These are phyloP conservation scores for Fusarium nodosum DNA, from an alignment of 2,329 filamentous ascomycete species.

Conservation along the genomic window DNA sequence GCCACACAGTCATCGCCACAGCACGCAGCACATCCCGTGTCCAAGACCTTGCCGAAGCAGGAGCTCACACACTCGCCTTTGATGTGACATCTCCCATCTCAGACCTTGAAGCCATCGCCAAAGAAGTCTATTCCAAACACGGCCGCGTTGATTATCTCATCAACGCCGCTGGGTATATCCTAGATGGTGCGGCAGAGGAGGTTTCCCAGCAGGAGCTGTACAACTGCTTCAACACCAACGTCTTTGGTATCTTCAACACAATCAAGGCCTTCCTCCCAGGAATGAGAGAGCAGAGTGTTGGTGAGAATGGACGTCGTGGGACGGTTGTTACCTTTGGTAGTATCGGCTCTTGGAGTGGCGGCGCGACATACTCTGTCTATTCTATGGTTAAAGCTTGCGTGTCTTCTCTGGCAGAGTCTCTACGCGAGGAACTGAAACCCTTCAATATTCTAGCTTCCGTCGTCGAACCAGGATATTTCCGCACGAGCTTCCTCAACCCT, in stretches of 20 bases:
- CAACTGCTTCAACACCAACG: constrained; percentile 64
- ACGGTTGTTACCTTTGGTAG: constrained; percentile 63
- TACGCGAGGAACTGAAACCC: constrained; percentile 59
- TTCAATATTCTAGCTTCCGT: constrained; percentile 60
- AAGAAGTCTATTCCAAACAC: constrained; percentile 51
- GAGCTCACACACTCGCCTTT: constrained; percentile 60
- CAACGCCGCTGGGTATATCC: constrained; percentile 62
- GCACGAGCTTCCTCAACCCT: constrained; percentile 62
- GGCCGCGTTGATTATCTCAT: constrained; percentile 63
- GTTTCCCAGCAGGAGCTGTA: constrained; percentile 55
- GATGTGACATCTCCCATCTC: constrained; percentile 61
- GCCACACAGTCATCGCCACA: constrained; percentile 66
- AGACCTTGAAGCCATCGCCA: constrained; percentile 55
- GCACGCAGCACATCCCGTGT: constrained; percentile 59
- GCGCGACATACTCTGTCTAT: constrained; percentile 57
- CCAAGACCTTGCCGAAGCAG: constrained; percentile 57
- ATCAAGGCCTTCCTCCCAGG: constrained; percentile 63
- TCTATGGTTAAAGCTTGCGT: constrained; percentile 62
- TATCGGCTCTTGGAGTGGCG: constrained; percentile 60
- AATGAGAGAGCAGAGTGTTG: constrained; percentile 57
- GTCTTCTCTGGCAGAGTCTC: constrained; percentile 60
- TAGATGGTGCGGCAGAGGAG: constrained; percentile 60
- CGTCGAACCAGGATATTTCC: constrained; percentile 68
- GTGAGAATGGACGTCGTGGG: constrained; percentile 43
- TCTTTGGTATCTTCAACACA: constrained; percentile 65